Percentiles rank a stretch among this genome's conserved stretches.
phyloP scores from a whole-genome alignment of 208 protist genomes.

The Trypanosoma platydactyli region DNA sequence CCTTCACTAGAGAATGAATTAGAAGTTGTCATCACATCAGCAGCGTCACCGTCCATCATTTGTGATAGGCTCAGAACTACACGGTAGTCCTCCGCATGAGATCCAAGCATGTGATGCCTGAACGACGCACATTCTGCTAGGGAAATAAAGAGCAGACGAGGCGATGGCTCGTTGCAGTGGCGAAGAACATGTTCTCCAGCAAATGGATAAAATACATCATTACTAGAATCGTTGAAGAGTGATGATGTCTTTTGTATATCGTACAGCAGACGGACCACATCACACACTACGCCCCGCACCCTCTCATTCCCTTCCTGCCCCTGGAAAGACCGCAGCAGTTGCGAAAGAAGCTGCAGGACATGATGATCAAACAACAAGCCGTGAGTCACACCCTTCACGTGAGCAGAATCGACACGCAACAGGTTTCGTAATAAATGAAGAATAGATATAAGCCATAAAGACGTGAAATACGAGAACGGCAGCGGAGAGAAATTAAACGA shows the following conservation, averaged over 20 bases:
- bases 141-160: slow-evolving; percentile 4
- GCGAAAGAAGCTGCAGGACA: slow-evolving; percentile 11
- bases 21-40: not conserved
- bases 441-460: not conserved
- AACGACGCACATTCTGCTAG: not conserved
- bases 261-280: slow-evolving; percentile 5
- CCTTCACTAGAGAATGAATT: too few species aligned
- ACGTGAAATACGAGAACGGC: not conserved
- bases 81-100: not conserved
- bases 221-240: not conserved
- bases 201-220: slow-evolving; percentile 10
- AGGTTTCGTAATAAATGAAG: not conserved
- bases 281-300: not conserved
- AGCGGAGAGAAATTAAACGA: not conserved
- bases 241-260: slow-evolving; percentile 3
- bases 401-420: not conserved
- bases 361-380: not conserved
- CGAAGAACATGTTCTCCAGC: not conserved
- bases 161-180: not conserved
- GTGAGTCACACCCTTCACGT: not conserved
- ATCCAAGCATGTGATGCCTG: not conserved
- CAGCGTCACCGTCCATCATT: not conserved
- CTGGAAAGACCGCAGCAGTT: not conserved
- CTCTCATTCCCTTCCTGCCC: not conserved
- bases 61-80: slow-evolving; percentile 2